Evolutionary conservation across 208 protist species (phyloP), one percentile per base, ranked within the genome.

Genomic region (Leishmania amazonensis): DNA sequence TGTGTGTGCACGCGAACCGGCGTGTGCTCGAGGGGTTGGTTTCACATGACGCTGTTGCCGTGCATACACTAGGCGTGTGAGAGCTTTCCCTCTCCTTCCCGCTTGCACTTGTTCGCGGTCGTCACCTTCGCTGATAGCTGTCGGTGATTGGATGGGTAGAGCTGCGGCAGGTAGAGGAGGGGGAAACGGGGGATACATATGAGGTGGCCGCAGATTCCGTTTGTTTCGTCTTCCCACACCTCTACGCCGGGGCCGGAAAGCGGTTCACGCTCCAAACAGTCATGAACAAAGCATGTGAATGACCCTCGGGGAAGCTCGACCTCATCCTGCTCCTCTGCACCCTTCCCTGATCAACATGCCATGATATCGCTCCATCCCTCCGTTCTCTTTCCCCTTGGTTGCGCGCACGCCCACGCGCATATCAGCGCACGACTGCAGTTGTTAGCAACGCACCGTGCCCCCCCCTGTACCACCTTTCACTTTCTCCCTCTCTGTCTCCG

Each of bases 281-380:
- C 1, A 21, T 45, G 35, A 11, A 28, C 70, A 35, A 35, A 51
- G 47, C 28, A 74, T 35, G 28, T 7, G 28, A 35, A 74, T 15
- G 1, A 24, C 40, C 45, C 6, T 38, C 31, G 15, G 21, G 21
- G 13, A 17, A 2, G 28, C 45, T 74, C 47, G 70, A 35, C 70
- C 28, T 53, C 70, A 74, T 35, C 45, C 70, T 51, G 45, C 40
- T n/a, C 70, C 51, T 54, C 6, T 35, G 45, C 24, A 19, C 13
- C 3, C 70, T n/a, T 74, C 13, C 28, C 35, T 53, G 24, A 74
- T 74, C 7, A 74, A 74, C 70, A 51, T 74, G 70, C 70, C 31
- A 31, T 64, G 17, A 31, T 58, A 78, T 40, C 53, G 17, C 38
- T 13, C 8, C 31, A 35, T 0, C 28, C 51, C 40, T 24, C 47